Base-by-base conservation (phyloP, 495 filamentous ascomycete genomes). In the Hypoxylon cercidicola region DNA sequence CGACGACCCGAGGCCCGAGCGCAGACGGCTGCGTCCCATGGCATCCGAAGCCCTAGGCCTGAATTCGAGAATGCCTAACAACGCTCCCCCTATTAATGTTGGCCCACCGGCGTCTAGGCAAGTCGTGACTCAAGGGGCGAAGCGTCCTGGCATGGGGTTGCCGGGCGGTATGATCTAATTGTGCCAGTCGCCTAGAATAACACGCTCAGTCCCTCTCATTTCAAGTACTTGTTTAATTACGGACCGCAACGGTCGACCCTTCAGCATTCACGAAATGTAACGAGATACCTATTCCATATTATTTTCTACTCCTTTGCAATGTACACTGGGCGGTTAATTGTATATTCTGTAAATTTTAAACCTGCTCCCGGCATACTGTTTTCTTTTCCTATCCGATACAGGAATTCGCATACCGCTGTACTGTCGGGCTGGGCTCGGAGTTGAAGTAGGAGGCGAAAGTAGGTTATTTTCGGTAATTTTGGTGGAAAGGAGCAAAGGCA, bases 21-120 rank as follows among this genome's bases (percentile, higher is more conserved):
- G 82, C 30, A 78, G 82, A 35, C 77, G 81, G 43, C 74, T 88
- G 4, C 82, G 85, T 66, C 87, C 89, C 55, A 72, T 73, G 25
- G 81, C 76, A 19, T 83, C 79, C 63, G 82, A 82, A 62, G 77
- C 75, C 10, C 79, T 75, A 13, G 79, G 74, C 30, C 43, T 82
- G 64, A 78, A 78, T 51, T 74, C 64, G 4, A 79, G 15, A 73
- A 30, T 72, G 69, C 44, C 71, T 78, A 67, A 68, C 74, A 85
- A 74, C 37, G 73, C 68, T 32, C 67, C 74, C 6, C 68, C 77
- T 19, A 30, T 71, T 8, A 66, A 59, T 44, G 70, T 65, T 11
- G 72, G 73, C 4, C 72, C 75, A 3, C 72, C 74, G 10, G 68
- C 73, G 28, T 72, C 76, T 51, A 68, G 75, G 41, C 73, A 65